Conservation (phyloP, 345 rosid genomes). For the Eucalyptus shirleyi region DNA sequence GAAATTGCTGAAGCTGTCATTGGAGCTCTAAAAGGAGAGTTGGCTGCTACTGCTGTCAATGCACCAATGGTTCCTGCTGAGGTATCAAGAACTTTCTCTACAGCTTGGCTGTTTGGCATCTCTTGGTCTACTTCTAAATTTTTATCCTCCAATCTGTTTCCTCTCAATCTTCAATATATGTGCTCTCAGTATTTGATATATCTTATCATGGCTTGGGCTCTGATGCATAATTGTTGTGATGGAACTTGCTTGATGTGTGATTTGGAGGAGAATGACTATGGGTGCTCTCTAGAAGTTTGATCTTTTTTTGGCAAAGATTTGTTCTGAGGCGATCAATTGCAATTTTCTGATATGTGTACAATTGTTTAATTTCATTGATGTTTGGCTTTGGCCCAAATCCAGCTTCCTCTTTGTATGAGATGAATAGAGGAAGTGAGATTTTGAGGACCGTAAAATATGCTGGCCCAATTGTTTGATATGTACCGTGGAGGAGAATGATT, state of each 20-base stretch:
- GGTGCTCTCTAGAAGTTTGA: neutral
- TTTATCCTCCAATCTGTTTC: neutral
- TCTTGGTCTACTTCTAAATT: neutral
- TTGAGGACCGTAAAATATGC: neutral
- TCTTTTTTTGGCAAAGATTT: neutral
- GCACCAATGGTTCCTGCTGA: conserved; percentile 96
- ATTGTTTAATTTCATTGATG: neutral
- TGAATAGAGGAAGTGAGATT: neutral
- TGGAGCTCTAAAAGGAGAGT: conserved; percentile 85
- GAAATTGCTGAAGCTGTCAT: conserved; percentile 93
- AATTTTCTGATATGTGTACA: neutral
- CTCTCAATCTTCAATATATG: neutral
- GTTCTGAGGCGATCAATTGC: neutral
- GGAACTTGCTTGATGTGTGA: neutral
- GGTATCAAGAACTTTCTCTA: conserved; percentile 13
- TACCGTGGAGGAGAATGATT: neutral
- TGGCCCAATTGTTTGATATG: neutral
- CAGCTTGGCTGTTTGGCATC: neutral
- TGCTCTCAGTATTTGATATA: neutral
- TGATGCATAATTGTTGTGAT: neutral
- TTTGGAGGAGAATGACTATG: neutral
- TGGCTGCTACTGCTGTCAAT: conserved; percentile 89
- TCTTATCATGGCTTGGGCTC: neutral
- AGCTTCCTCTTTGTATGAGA: neutral
- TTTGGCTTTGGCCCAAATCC: neutral